Evolutionary conservation across 1,284 basidiomycete genomes (phyloP).

Genomic region (Boletus sp.): DNA sequence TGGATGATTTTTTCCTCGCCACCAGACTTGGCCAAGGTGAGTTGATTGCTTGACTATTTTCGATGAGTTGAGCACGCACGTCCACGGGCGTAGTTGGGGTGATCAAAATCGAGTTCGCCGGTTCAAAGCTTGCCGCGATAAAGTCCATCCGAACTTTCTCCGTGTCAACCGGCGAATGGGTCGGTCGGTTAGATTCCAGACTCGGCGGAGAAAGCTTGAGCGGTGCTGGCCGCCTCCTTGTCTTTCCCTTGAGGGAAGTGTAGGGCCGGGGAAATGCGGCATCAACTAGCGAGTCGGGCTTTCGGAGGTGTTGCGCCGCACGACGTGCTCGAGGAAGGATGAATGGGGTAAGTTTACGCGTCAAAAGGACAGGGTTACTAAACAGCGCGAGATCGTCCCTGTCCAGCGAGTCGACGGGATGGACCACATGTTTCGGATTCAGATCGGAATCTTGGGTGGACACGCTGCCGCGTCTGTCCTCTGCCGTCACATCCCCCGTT

Average conservation of each 20-base stretch:
- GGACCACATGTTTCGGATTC: conserved; percentile 52
- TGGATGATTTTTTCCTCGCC: conserved; percentile 29
- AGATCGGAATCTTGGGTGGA: conserved; percentile 59
- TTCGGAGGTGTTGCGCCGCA: conserved; percentile 45
- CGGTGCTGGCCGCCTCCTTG: conserved; percentile 49
- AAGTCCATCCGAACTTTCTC: conserved; percentile 32
- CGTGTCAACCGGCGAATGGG: conserved; percentile 31
- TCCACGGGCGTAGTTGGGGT: conserved; percentile 6
- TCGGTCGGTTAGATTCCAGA: conserved; percentile 23
- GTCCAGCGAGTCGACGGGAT: conserved; percentile 43
- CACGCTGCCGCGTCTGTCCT: conserved; percentile 47
- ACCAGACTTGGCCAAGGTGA: conserved; percentile 13
- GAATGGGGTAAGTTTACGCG: conserved; percentile 39
- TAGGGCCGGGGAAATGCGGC: conserved; percentile 39
- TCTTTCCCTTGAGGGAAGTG: conserved; percentile 34
- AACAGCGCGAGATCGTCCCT: conserved; percentile 42
- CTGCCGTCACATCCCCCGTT: conserved; percentile 26
- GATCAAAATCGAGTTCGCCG: conserved; percentile 1
- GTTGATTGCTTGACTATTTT: conserved; percentile 8
- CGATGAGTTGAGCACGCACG: not conserved
- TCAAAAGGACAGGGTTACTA: conserved; percentile 21
- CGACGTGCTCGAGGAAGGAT: conserved; percentile 44
- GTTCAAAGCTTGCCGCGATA: conserved; percentile 32
- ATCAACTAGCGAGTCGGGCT: conserved; percentile 46
- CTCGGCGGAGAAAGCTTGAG: conserved; percentile 43